Evolutionary conservation across 1,284 basidiomycete species (phyloP).

Genomic region (Lentinus polychrous): DNA sequence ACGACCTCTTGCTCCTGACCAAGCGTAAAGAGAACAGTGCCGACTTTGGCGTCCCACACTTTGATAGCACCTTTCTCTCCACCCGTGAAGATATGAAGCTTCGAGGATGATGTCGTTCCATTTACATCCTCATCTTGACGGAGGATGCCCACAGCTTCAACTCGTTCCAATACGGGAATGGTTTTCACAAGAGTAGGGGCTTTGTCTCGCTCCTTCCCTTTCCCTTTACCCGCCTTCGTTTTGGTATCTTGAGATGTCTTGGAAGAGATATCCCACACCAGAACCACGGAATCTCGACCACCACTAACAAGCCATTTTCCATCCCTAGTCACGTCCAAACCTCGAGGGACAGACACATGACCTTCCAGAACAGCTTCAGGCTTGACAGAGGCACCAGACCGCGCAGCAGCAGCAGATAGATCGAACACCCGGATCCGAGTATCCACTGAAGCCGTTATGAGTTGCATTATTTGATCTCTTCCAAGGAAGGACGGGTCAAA

Average conservation of each 20-base stretch:
- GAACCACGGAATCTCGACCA: slow-evolving; percentile 84
- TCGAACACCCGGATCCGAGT: slow-evolving; percentile 89
- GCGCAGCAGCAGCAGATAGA: slow-evolving; percentile 53
- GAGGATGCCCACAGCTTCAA: slow-evolving; percentile 80
- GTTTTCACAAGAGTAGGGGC: slow-evolving; percentile 71
- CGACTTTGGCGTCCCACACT: slow-evolving; percentile 76
- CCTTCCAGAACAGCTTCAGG: slow-evolving; percentile 81
- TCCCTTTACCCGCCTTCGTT: slow-evolving; percentile 36
- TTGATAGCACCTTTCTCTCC: slow-evolving; percentile 82
- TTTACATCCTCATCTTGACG: slow-evolving; percentile 41
- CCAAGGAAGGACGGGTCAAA: slow-evolving; percentile 43
- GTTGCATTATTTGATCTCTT: slow-evolving; percentile 58
- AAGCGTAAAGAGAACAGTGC: slow-evolving; percentile 56
- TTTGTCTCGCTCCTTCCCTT: slow-evolving; percentile 41
- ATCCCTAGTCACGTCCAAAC: slow-evolving; percentile 77
- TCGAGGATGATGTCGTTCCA: slow-evolving; percentile 33
- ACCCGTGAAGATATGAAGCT: slow-evolving; percentile 74
- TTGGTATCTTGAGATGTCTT: slow-evolving; percentile 22
- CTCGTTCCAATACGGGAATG: slow-evolving; percentile 79
- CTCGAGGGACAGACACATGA: slow-evolving; percentile 87
- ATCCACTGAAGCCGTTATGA: slow-evolving; percentile 87
- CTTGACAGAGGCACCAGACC: slow-evolving; percentile 51
- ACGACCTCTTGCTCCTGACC: slow-evolving; percentile 40
- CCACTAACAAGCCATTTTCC: slow-evolving; percentile 85
- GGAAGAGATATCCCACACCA: slow-evolving; percentile 78